Evolutionary conservation across 2,329 filamentous ascomycete species (phyloP).

Genomic region (Cercospora sesami): DNA sequence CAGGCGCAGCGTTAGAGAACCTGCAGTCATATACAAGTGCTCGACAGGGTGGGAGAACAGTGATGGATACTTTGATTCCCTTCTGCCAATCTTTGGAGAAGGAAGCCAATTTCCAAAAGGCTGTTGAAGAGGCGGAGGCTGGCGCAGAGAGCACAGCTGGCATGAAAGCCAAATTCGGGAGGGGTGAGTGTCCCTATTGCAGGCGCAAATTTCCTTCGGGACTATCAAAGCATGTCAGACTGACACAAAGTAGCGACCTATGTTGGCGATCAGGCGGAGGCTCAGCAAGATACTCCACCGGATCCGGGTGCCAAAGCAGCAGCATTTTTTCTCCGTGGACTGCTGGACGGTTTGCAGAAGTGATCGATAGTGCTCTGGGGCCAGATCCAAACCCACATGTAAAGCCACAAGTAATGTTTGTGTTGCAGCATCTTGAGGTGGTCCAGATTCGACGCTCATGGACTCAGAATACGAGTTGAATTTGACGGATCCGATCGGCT

Average conservation of each 20-base stretch:
- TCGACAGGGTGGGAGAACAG: conserved; percentile 39
- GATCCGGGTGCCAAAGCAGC: conserved; percentile 43
- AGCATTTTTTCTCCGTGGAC: conserved; percentile 39
- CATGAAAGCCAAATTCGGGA: conserved; percentile 41
- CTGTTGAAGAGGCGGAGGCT: conserved; percentile 36
- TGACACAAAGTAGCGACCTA: conserved; percentile 34
- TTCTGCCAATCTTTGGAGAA: conserved; percentile 40
- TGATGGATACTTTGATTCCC: conserved; percentile 44
- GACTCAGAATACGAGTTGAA: neutral
- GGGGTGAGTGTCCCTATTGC: conserved; percentile 29
- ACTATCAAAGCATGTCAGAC: neutral
- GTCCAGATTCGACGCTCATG: neutral
- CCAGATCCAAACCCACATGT: neutral
- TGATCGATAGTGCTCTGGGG: neutral
- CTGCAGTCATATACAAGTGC: conserved; percentile 44
- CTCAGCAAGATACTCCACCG: conserved; percentile 34
- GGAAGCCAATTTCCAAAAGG: conserved; percentile 30
- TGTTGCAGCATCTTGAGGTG: neutral
- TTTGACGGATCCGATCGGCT: neutral
- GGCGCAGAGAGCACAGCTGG: conserved; percentile 40
- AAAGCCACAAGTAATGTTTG: neutral
- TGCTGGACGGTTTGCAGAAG: conserved; percentile 30
- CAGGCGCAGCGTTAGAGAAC: conserved; percentile 45
- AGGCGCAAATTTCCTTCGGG: neutral
- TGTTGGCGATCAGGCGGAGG: conserved; percentile 36